Conservation (phyloP, 768 basidiomycete genomes). For the Boletellus ananas region DNA sequence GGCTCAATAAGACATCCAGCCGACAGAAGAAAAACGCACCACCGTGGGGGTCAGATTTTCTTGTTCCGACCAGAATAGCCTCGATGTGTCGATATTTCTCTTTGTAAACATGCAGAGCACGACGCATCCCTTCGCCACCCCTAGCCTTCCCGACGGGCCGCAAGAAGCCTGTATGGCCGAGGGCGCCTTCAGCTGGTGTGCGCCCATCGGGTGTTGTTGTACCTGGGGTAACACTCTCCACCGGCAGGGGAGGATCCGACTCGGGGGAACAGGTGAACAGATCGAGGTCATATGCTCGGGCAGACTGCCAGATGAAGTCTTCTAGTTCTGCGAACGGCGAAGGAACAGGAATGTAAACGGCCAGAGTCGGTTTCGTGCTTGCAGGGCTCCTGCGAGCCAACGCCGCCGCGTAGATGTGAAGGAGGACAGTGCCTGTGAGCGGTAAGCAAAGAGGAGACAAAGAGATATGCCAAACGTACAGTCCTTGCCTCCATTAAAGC, state of each 20-base stretch:
- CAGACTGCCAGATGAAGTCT: slow-evolving; percentile 67
- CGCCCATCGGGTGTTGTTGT: slow-evolving; percentile 24
- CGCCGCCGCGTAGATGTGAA: slow-evolving; percentile 81
- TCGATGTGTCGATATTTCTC: slow-evolving; percentile 58
- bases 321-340: slow-evolving; percentile 87
- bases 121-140: slow-evolving; percentile 72
- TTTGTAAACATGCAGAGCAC: slow-evolving; percentile 73
- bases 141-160: slow-evolving; percentile 50
- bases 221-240: slow-evolving; percentile 44
- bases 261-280: slow-evolving; percentile 44
- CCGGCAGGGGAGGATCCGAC: slow-evolving; percentile 41
- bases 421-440: slow-evolving; percentile 80
- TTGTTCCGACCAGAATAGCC: slow-evolving; percentile 86
- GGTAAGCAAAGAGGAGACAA: background rate
- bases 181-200: slow-evolving; percentile 5
- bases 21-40: slow-evolving; percentile 48
- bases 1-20: background rate
- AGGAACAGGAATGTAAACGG: slow-evolving; percentile 86
- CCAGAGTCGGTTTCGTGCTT: slow-evolving; percentile 46
- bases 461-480: slow-evolving; percentile 51
- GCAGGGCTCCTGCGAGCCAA: slow-evolving; percentile 45
- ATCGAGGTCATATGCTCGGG: slow-evolving; percentile 66
- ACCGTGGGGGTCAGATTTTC: slow-evolving; percentile 90
- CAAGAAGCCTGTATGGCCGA: slow-evolving; percentile 17
- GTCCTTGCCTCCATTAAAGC: slow-evolving; percentile 99